These are phyloP conservation scores for Candida morakotiae DNA, from an alignment of 805 yeast species.

Conservation along the genomic window DNA sequence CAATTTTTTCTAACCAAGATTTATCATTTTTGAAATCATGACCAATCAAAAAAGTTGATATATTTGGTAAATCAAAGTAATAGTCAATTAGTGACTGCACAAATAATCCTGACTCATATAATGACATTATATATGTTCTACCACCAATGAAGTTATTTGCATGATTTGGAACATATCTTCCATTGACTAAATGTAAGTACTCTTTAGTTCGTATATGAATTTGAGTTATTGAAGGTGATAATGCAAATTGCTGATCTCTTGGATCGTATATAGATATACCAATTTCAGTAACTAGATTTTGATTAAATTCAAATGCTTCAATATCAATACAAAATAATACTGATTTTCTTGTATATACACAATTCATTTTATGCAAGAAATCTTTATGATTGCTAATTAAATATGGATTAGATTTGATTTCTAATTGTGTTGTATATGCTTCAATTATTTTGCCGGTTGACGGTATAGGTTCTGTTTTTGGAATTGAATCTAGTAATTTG, in stretches of 20 bases:
- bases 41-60: slow-evolving; percentile 44
- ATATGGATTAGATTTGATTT: neutral
- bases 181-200: slow-evolving; percentile 39
- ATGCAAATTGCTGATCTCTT: slow-evolving; percentile 32
- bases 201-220: slow-evolving; percentile 45
- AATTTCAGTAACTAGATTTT: slow-evolving; percentile 46
- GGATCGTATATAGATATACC: slow-evolving; percentile 60
- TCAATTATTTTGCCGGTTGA: neutral
- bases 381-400: neutral
- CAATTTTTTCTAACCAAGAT: slow-evolving; percentile 43
- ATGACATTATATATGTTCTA: slow-evolving; percentile 38
- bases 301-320: slow-evolving; percentile 52
- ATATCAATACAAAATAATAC: slow-evolving; percentile 49
- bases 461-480: neutral
- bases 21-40: slow-evolving; percentile 61
- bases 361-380: neutral
- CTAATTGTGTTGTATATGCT: neutral
- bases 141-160: slow-evolving; percentile 49
- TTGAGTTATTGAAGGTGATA: slow-evolving; percentile 38
- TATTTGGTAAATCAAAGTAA: slow-evolving; percentile 31
- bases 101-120: slow-evolving; percentile 31
- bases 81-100: slow-evolving; percentile 41
- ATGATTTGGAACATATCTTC: slow-evolving; percentile 52
- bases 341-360: slow-evolving; percentile 17
- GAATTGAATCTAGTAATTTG: neutral